Conservation (phyloP, 805 yeast genomes). For the Candida ficus region DNA sequence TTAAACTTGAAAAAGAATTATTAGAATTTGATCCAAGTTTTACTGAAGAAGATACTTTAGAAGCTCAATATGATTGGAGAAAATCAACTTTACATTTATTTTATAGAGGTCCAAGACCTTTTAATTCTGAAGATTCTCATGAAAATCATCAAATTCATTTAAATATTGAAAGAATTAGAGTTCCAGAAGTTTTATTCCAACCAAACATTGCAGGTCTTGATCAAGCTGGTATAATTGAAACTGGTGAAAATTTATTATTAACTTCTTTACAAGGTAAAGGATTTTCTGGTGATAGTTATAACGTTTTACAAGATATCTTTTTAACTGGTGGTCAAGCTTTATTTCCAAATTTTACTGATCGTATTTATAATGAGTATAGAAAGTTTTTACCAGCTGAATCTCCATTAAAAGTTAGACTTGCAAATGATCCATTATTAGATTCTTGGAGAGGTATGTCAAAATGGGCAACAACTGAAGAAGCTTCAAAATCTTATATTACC, state of each 20-base stretch:
- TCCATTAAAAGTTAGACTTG: conserved; percentile 53
- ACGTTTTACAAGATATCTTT: conserved; percentile 59
- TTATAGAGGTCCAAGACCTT: conserved; percentile 85
- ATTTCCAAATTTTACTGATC: conserved; percentile 57
- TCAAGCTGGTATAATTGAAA: conserved; percentile 88
- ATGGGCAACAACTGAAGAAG: conserved; percentile 54
- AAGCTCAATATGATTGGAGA: conserved; percentile 80
- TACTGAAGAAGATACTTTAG: conserved; percentile 78
- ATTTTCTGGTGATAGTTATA: conserved; percentile 43
- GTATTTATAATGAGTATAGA: conserved; percentile 67
- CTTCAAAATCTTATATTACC: conserved; percentile 47
- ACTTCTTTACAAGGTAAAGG: conserved; percentile 57
- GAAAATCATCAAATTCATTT: conserved; percentile 88
- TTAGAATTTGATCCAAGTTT: conserved; percentile 82
- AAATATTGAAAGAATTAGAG: conserved; percentile 84
- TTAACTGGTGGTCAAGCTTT: conserved; percentile 82
- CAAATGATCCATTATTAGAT: conserved; percentile 67
- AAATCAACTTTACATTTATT: conserved; percentile 76
- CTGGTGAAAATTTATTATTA: conserved; percentile 59
- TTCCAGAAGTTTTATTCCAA: conserved; percentile 89
- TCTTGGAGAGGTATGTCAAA: conserved; percentile 94
- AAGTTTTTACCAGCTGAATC: conserved; percentile 66
- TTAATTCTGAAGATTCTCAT: conserved; percentile 74
- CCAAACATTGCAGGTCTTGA: conserved; percentile 94
- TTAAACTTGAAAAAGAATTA: conserved; percentile 66